These are phyloP conservation scores for Penicillium hesseltinei DNA, from an alignment of 2,329 filamentous ascomycete genomes.

Conservation along the genomic window DNA sequence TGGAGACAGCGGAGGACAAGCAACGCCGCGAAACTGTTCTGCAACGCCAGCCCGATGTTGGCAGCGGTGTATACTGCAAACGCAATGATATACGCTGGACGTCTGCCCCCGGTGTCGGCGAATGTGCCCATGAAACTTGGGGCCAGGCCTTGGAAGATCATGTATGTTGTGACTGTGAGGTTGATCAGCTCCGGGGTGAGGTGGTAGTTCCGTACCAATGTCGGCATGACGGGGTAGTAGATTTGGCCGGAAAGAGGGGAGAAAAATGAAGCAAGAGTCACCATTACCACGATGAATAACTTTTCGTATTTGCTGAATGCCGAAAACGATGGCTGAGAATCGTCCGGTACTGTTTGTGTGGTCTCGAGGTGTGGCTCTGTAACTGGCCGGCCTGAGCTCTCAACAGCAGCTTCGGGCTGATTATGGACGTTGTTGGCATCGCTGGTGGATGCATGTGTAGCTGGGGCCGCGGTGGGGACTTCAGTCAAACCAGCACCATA, in stretches of 20 bases:
- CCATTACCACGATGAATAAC: slow-evolving; percentile 39
- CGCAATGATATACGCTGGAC: slow-evolving; percentile 29
- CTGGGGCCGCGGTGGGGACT: too few species aligned
- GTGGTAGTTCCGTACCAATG: slow-evolving; percentile 21
- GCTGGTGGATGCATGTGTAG: background rate
- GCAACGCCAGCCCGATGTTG: slow-evolving; percentile 34
- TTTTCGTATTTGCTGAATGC: slow-evolving; percentile 35
- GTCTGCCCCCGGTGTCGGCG: slow-evolving; percentile 33
- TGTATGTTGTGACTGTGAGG: slow-evolving; percentile 32
- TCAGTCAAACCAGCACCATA: background rate
- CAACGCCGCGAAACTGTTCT: slow-evolving; percentile 30
- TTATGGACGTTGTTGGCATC: background rate
- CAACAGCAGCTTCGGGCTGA: background rate
- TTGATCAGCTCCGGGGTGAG: slow-evolving; percentile 26
- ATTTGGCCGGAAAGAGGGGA: slow-evolving; percentile 42
- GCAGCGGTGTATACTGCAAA: slow-evolving; percentile 32
- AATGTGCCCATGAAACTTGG: slow-evolving; percentile 33
- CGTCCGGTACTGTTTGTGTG: background rate
- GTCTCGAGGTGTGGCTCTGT: slow-evolving; percentile 3
- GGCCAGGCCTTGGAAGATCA: slow-evolving; percentile 30
- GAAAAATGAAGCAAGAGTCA: slow-evolving; percentile 43
- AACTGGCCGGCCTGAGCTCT: background rate
- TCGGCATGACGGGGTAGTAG: slow-evolving; percentile 29
- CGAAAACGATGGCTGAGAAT: slow-evolving; percentile 19
- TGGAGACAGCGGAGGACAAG: slow-evolving; percentile 33